phyloP scores from a whole-genome alignment of 768 basidiomycete species.

The Lentinus brumalis region DNA sequence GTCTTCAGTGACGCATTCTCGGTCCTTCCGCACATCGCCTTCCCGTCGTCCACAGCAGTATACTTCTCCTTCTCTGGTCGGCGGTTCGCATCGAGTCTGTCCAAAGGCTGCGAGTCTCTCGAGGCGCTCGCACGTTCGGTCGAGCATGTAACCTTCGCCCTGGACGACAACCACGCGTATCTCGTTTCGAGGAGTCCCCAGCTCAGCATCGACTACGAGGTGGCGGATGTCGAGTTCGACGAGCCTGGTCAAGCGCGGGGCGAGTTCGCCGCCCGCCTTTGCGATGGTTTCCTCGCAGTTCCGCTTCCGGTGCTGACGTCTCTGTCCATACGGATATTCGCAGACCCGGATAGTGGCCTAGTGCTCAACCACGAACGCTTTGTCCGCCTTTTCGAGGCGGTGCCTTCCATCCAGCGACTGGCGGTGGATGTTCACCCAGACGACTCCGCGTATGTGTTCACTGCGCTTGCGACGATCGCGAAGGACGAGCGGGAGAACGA shows the following conservation, averaged over 20 bases:
- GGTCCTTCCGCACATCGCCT: conserved; percentile 3
- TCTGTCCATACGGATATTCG: background rate
- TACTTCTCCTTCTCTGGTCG: background rate
- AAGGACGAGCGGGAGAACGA: background rate
- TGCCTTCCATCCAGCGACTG: background rate
- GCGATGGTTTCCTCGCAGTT: conserved; percentile 5
- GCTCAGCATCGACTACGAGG: background rate
- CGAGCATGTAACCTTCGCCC: background rate
- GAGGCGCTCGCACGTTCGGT: background rate
- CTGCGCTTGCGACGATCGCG: background rate
- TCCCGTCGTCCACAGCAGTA: background rate
- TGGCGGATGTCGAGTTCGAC: background rate
- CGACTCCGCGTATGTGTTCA: background rate
- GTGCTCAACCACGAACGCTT: background rate
- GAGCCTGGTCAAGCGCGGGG: background rate
- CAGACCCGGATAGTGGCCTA: background rate
- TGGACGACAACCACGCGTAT: background rate
- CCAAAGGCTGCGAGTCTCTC: background rate
- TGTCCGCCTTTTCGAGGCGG: background rate
- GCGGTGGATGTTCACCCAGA: background rate
- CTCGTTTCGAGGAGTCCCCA: background rate
- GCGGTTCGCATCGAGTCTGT: background rate
- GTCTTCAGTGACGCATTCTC: background rate
- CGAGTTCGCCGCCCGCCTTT: background rate
- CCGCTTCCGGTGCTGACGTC: conserved; percentile 2